Percentiles rank a stretch among this genome's conserved stretches.
Evolutionary conservation across 73 alveolate genomes (phyloP).

Genomic region (Symbiodinium pilosum): DNA sequence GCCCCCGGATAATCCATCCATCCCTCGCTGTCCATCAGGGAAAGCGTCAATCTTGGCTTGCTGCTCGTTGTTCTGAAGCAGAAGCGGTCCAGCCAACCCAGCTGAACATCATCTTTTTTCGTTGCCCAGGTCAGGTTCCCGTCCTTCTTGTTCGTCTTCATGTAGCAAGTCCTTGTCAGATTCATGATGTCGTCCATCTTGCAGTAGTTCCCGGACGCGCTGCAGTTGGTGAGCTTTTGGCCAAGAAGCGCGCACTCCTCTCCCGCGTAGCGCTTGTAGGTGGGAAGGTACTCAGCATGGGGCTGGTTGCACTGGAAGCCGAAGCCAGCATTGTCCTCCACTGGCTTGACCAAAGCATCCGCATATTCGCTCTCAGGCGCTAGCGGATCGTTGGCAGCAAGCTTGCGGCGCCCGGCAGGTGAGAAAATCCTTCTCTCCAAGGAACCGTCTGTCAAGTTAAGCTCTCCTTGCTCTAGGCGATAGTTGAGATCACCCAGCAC

Average conservation of each 20-base stretch:
- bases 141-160: neutral
- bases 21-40: neutral
- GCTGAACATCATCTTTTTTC: neutral
- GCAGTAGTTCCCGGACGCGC: neutral
- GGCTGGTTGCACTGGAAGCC: neutral
- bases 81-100: constrained; percentile 10
- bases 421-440: neutral
- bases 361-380: neutral
- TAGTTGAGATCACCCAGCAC: neutral
- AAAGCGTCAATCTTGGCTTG: neutral
- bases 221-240: neutral
- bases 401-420: neutral
- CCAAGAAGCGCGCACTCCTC: neutral
- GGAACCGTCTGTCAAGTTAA: neutral
- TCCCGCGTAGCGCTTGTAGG: neutral
- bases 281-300: neutral
- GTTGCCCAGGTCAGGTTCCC: neutral
- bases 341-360: neutral
- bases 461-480: neutral
- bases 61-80: neutral
- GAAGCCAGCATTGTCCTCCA: neutral
- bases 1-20: neutral
- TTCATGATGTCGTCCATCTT: neutral
- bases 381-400: neutral
- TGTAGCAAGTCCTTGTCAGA: neutral